phyloP scores from a whole-genome alignment of 176 grass and related monocot species.

The Musa acuminata region DNA sequence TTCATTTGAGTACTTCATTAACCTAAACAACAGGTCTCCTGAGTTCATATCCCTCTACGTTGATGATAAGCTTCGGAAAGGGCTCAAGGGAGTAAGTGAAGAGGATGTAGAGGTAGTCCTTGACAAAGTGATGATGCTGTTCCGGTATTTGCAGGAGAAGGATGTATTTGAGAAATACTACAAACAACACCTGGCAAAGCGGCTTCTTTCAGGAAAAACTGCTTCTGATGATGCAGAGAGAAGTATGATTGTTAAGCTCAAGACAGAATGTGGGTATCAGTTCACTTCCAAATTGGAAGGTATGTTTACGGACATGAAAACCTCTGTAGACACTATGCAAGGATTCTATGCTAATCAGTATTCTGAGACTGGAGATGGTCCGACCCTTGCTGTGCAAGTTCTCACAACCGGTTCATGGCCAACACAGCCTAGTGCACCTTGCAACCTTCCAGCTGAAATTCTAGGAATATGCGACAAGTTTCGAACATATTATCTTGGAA shows the following conservation, averaged over 20 bases:
- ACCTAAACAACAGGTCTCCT: slow-evolving; percentile 89
- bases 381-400: slow-evolving; percentile 84
- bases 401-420: slow-evolving; percentile 96
- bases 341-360: slow-evolving; percentile 73
- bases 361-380: slow-evolving; percentile 62
- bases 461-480: slow-evolving; percentile 72
- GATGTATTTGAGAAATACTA: slow-evolving; percentile 99
- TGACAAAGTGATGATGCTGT: slow-evolving; percentile 99
- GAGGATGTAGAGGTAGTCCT: slow-evolving; percentile 84
- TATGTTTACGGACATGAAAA: slow-evolving; percentile 99
- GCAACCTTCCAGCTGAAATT: slow-evolving; percentile 86
- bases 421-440: slow-evolving; percentile 64
- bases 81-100: slow-evolving; percentile 78
- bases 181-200: slow-evolving; percentile 88
- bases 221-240: slow-evolving; percentile 93
- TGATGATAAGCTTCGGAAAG: slow-evolving; percentile 93
- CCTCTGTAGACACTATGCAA: slow-evolving; percentile 89
- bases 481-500: slow-evolving; percentile 81
- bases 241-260: slow-evolving; percentile 98
- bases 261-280: slow-evolving; percentile 96
- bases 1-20: slow-evolving; percentile 93
- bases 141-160: slow-evolving; percentile 95
- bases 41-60: slow-evolving; percentile 95
- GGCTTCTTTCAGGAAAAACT: slow-evolving; percentile 78
- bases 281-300: slow-evolving; percentile 96